Percentiles rank a stretch among this genome's conserved stretches.
These are phyloP conservation scores for Triticum turgidum DNA, from an alignment of 176 grass and related monocot genomes.

Conservation along the genomic window DNA sequence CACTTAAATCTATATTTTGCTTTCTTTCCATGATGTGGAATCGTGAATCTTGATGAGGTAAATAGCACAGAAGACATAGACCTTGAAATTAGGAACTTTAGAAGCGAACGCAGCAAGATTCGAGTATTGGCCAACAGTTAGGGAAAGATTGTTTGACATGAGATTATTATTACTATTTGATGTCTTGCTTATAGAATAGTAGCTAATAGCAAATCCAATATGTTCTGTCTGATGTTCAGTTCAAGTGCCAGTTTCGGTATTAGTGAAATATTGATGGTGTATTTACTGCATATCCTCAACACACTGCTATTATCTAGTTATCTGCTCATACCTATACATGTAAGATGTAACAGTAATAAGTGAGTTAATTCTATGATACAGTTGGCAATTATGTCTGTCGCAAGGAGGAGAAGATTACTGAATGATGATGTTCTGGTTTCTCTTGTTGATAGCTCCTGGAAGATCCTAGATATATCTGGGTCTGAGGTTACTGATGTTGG, in stretches of 20 bases:
- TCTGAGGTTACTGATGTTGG: conserved; percentile 81
- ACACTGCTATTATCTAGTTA: background rate
- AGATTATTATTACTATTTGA: background rate
- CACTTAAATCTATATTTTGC: background rate
- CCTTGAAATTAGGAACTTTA: background rate
- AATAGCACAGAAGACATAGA: background rate
- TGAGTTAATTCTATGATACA: conserved; percentile 47
- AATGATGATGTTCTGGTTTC: conserved; percentile 71
- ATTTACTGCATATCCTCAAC: background rate
- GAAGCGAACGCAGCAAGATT: background rate
- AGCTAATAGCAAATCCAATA: background rate
- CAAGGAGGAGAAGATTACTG: conserved; percentile 78
- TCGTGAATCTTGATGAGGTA: background rate
- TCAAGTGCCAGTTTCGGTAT: background rate
- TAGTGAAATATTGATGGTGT: background rate
- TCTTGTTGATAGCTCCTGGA: conserved; percentile 83
- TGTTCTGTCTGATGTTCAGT: conserved; percentile 11
- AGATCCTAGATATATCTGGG: conserved; percentile 82
- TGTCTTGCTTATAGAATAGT: background rate
- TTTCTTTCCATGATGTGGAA: background rate
- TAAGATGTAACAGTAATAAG: background rate
- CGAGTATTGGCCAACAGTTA: background rate
- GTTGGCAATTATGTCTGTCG: conserved; percentile 82
- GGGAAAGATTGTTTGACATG: background rate
- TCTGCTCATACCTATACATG: background rate